Conservation (phyloP, 2,329 filamentous ascomycete species). For the Phaeosphaeria sp. region DNA sequence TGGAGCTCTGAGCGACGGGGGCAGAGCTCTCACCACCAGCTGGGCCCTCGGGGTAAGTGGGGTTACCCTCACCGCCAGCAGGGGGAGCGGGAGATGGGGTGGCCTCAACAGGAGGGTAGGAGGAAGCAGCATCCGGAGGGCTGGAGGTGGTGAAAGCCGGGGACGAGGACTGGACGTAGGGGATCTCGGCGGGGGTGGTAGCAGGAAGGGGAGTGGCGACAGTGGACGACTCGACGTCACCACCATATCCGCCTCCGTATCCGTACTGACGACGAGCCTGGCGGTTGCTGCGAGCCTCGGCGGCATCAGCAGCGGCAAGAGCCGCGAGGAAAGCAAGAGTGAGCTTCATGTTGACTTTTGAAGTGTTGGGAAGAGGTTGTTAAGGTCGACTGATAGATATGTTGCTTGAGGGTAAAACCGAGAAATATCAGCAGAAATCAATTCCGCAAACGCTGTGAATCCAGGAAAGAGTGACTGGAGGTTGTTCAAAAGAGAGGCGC, state of each 20-base stretch:
- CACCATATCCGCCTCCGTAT: conserved; percentile 21
- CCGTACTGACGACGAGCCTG: conserved; percentile 37
- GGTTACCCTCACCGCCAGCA: not conserved
- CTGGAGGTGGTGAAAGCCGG: conserved; percentile 12
- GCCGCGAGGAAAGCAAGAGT: conserved; percentile 41
- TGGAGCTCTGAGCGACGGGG: not conserved
- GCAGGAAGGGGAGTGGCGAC: conserved; percentile 6
- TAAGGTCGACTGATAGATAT: conserved; percentile 8
- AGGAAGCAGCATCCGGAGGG: conserved; percentile 10
- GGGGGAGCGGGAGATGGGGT: conserved; percentile 1
- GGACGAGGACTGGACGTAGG: conserved; percentile 14
- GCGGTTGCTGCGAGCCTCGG: conserved; percentile 37
- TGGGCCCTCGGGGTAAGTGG: not conserved
- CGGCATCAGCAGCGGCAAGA: conserved; percentile 39
- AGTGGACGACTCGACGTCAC: conserved; percentile 11
- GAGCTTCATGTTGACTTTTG: conserved; percentile 38
- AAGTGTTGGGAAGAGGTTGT: conserved; percentile 30
- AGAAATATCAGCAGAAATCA: conserved; percentile 37
- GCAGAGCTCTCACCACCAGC: not conserved
- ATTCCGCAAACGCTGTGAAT: conserved; percentile 35
- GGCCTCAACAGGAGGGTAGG: conserved; percentile 9
- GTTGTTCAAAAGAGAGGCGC: conserved; percentile 41
- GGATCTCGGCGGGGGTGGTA: not conserved
- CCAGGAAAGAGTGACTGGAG: conserved; percentile 49
- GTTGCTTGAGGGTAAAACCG: conserved; percentile 25